phyloP scores from a whole-genome alignment of 129 eudicot species.

The Centaurea solstitialis region DNA sequence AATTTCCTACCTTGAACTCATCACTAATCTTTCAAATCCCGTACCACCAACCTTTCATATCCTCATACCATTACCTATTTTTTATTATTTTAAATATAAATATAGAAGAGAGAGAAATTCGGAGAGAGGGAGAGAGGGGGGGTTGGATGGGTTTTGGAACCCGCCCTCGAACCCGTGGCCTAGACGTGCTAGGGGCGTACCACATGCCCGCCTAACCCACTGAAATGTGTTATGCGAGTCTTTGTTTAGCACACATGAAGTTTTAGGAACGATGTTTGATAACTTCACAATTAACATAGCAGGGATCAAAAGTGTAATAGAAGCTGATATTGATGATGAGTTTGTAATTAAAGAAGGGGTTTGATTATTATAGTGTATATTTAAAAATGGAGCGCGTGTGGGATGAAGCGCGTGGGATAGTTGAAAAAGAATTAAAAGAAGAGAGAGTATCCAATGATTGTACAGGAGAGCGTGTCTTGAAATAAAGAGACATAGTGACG shows the following conservation, averaged over 20 bases:
- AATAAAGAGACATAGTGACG: constrained; percentile 35
- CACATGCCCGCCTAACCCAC: too few relatives aligned
- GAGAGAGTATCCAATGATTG: constrained; percentile 44
- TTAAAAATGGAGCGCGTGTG: background rate
- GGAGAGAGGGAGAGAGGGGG: too few relatives aligned
- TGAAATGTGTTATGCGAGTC: background rate
- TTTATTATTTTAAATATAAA: too few relatives aligned
- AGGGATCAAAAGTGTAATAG: background rate
- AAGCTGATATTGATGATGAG: background rate
- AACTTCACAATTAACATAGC: background rate
- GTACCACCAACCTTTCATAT: too few relatives aligned
- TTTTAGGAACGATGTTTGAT: background rate
- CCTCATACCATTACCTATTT: too few relatives aligned
- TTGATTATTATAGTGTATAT: background rate
- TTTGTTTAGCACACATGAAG: background rate
- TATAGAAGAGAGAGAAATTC: too few relatives aligned
- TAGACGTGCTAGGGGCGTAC: too few relatives aligned
- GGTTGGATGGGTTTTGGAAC: too few relatives aligned
- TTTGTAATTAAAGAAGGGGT: background rate
- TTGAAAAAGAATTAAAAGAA: background rate
- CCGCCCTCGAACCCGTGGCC: too few relatives aligned
- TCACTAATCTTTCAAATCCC: too few relatives aligned
- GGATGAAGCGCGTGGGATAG: background rate
- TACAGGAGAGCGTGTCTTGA: constrained; percentile 28
- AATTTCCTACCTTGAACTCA: too few relatives aligned